A percentile compares a stretch with the other conserved stretches of the same genome.
Conservation (phyloP, 2,329 filamentous ascomycete species). For the Pyricularia grisea region DNA sequence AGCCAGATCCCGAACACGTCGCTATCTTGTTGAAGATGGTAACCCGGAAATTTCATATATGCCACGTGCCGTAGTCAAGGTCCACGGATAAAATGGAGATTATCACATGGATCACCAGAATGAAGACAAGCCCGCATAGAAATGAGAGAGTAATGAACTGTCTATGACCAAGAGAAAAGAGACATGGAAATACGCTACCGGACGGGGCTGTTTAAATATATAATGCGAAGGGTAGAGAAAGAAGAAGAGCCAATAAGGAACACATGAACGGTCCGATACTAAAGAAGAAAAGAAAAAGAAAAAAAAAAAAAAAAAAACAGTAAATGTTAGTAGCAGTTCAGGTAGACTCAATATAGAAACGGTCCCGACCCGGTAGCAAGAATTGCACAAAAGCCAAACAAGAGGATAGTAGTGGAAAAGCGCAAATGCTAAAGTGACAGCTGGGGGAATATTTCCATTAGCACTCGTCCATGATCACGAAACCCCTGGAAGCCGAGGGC, state of each 20-base stretch:
- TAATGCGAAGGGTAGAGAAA: background rate
- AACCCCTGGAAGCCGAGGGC: background rate
- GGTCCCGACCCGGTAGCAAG: background rate
- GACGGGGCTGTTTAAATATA: background rate
- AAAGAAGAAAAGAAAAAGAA: background rate
- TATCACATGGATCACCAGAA: background rate
- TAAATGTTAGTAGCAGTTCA: slow-evolving; percentile 1
- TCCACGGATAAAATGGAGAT: background rate
- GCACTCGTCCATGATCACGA: background rate
- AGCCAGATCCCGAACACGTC: background rate
- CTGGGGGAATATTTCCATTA: background rate
- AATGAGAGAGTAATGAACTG: background rate
- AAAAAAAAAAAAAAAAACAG: background rate
- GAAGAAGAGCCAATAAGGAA: slow-evolving; percentile 1
- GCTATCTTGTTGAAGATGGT: background rate
- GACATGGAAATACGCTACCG: background rate
- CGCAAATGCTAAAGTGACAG: background rate
- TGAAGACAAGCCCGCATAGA: background rate
- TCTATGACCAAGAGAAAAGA: background rate
- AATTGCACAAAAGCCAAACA: background rate
- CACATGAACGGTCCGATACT: background rate
- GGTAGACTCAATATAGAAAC: background rate
- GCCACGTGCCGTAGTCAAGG: background rate
- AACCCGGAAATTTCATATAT: background rate
- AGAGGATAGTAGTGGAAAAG: background rate